Conservation (phyloP, 164 flowering plant species). For the Sedum album region DNA sequence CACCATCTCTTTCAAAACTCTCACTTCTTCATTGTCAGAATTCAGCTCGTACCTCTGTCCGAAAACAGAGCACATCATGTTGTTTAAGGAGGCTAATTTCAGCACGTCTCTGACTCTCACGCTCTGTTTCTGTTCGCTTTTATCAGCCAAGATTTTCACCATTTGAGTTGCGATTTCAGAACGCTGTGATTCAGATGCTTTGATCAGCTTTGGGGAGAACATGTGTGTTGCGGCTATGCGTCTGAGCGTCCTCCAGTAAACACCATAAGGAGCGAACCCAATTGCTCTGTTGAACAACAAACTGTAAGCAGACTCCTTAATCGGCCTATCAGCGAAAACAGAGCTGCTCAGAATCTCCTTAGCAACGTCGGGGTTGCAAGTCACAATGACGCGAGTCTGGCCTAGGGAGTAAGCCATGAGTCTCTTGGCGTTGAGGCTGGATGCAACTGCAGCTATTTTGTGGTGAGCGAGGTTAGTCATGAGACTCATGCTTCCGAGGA, state of each 20-base stretch:
- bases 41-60: slow-evolving; percentile 31
- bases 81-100: slow-evolving; percentile 36
- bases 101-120: slow-evolving; percentile 22
- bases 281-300: slow-evolving; percentile 57
- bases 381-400: slow-evolving; percentile 32
- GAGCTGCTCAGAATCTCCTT: slow-evolving; percentile 43
- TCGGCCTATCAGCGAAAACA: slow-evolving; percentile 47
- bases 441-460: slow-evolving; percentile 28
- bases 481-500: slow-evolving; percentile 28
- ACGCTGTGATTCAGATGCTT: slow-evolving; percentile 21
- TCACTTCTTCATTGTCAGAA: slow-evolving; percentile 12
- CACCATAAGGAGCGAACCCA: slow-evolving; percentile 60
- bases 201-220: slow-evolving; percentile 43
- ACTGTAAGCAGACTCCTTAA: slow-evolving; percentile 46
- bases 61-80: slow-evolving; percentile 56
- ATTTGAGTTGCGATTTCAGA: slow-evolving; percentile 23
- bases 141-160: slow-evolving; percentile 14
- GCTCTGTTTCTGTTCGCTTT: neutral
- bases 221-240: slow-evolving; percentile 45
- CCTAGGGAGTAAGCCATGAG: slow-evolving; percentile 65
- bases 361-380: slow-evolving; percentile 44
- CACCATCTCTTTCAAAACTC: slow-evolving; percentile 31
- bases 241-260: slow-evolving; percentile 53
- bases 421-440: slow-evolving; percentile 19
- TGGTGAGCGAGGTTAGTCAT: slow-evolving; percentile 42